Base-by-base conservation (phyloP, 2,329 filamentous ascomycete genomes). In the Dichotomopilus funicola region DNA sequence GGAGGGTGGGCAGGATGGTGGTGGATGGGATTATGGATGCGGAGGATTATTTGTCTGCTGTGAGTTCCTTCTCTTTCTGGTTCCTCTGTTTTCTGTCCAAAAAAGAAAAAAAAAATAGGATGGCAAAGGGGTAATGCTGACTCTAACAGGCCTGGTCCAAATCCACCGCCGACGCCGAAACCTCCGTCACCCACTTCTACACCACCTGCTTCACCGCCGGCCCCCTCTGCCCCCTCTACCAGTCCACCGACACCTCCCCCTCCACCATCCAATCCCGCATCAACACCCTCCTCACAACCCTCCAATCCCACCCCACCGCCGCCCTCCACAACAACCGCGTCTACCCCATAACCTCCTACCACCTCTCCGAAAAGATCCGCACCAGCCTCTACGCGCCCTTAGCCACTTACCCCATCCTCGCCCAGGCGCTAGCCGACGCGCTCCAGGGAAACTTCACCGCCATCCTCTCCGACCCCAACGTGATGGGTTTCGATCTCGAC, bases 11-110 rank as follows among this genome's bases (percentile, higher is more conserved):
- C 0, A 63, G 67, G n/a, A 60, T 73, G 41, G 65, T 71, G 6
- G 62, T 79, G 0, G 77, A 79, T 59, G 76, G 75, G 4, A 73
- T 78, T 4, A 72, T 75, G 2, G 72, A 75, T 53, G 64, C 68
- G 1, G 63, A 69, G 56, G 71, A 67, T 58, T 74, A 71, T 27
- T 13, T 42, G 7, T 27, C 35, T 1, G 57, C 51, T 8, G 57
- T 59, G 44, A 54, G 57, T 56, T 37, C 7, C 2, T 35, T 35
- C 11, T 31, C 4, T 8, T 46, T 12, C 11, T n/a, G n/a, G n/a
- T n/a, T n/a, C n/a, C n/a, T n/a, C n/a, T n/a, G n/a, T n/a, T n/a
- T n/a, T n/a, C n/a, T n/a, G n/a, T n/a, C n/a, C n/a, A n/a, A n/a
- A 10, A 1, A 11, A 8, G 42, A 11, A 8, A 44, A 13, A 8